Base-by-base conservation (phyloP, 2,329 filamentous ascomycete species). In the Canariomyces notabilis region DNA sequence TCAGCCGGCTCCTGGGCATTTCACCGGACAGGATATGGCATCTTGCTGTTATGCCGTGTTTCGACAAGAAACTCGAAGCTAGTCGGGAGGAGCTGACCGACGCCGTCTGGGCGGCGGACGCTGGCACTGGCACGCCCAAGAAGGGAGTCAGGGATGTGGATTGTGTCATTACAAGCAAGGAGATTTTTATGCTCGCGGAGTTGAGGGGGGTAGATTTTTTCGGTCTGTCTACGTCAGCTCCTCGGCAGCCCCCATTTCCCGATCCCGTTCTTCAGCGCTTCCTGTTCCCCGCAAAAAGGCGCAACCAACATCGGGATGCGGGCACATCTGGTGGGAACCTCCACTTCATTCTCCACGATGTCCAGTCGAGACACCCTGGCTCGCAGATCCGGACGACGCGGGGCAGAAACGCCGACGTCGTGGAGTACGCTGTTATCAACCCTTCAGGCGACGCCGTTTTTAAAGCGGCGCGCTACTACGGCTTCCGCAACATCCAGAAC, bases 401-500 rank as follows among this genome's bases (percentile, higher is more conserved):
- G 31, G 93, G 93, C 31, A 82, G 93, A 33, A 98, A 98, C 61
- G 79, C 83, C 21, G 93, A 98, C 63, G 91, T 97, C 1, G 77
- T 90, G 21, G 93, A 97, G 60, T 96, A 93, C 63, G 73, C 76
- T 2, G 75, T 96, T 18, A 67, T 77, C 1, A 77, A 79, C 12
- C 70, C 68, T 41, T 61, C 71, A 2, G 76, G 77, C 8, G 70
- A 81, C 51, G 67, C 75, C 3, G 65, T 94, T 2, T 82, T 94
- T 69, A 87, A 81, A 62, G 85, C 88, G 16, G 91, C 91, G 4
- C 82, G 93, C 42, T 98, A 91, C 67, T 98, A 98, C 64, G 93
- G 93, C 5, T 98, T 98, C 73, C 79, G 93, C 42, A 98, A 98
- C 61, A 98, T 98, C 52, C 93, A 97, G 65, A 98, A 98, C 61